phyloP scores from a whole-genome alignment of 2,329 filamentous ascomycete species.

The Talaromyces albobiverticillius region DNA sequence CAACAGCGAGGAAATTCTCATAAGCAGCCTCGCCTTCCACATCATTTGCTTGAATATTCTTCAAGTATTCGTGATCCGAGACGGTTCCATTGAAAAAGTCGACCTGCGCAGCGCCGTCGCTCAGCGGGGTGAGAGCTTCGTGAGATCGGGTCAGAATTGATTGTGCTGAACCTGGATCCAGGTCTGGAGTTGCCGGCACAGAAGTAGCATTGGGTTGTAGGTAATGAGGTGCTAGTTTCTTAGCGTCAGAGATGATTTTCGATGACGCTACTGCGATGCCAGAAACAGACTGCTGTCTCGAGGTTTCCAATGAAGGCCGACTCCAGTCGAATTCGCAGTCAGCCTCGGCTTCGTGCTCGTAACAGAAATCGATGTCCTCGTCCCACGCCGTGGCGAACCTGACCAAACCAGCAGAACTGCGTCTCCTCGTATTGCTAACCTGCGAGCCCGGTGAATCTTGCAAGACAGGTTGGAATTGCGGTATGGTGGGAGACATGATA shows the following conservation, averaged over 20 bases:
- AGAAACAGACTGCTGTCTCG: slow-evolving; percentile 21
- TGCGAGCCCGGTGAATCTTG: slow-evolving; percentile 18
- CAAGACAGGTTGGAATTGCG: slow-evolving; percentile 22
- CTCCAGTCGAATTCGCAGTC: slow-evolving; percentile 61
- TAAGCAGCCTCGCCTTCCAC: slow-evolving; percentile 34
- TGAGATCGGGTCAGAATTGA: slow-evolving; percentile 25
- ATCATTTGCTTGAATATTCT: slow-evolving; percentile 31
- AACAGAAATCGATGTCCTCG: slow-evolving; percentile 62
- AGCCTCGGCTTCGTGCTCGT: slow-evolving; percentile 59
- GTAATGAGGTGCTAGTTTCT: slow-evolving; percentile 11
- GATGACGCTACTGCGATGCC: not conserved
- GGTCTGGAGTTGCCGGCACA: slow-evolving; percentile 28
- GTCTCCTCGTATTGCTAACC: slow-evolving; percentile 16
- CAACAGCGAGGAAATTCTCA: slow-evolving; percentile 41
- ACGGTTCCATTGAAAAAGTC: slow-evolving; percentile 23
- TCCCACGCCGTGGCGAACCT: slow-evolving; percentile 53
- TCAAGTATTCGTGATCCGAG: slow-evolving; percentile 27
- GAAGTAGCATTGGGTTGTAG: slow-evolving; percentile 23
- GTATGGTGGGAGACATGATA: slow-evolving; percentile 41
- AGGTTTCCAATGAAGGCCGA: slow-evolving; percentile 30
- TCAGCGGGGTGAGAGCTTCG: slow-evolving; percentile 30
- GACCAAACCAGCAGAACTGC: slow-evolving; percentile 22
- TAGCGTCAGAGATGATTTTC: slow-evolving; percentile 12
- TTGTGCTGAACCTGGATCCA: slow-evolving; percentile 32
- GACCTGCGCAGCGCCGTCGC: slow-evolving; percentile 23